phyloP scores from a whole-genome alignment of 768 basidiomycete genomes.

The Heimioporus sp. region DNA sequence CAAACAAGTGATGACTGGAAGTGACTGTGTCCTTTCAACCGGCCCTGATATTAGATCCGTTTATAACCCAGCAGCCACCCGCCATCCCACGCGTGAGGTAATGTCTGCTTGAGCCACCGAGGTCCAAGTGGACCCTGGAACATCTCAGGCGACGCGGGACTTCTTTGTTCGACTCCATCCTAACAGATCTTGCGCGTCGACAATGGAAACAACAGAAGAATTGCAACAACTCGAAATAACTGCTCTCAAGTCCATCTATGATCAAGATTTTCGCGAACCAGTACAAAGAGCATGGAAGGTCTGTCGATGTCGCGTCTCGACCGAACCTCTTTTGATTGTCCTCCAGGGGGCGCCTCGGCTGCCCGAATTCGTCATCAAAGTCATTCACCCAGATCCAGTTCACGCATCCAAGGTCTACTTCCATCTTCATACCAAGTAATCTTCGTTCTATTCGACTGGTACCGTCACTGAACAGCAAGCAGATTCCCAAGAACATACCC shows the following conservation, averaged over 20 bases:
- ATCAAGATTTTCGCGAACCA: conserved; percentile 69
- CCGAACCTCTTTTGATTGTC: conserved; percentile 4
- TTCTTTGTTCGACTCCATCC: conserved; percentile 24
- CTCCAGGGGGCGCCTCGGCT: conserved; percentile 62
- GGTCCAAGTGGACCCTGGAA: conserved; percentile 63
- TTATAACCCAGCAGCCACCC: conserved; percentile 4
- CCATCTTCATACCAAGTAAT: conserved; percentile 67
- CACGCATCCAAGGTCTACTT: conserved; percentile 60
- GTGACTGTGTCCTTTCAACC: conserved; percentile 13
- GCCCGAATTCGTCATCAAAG: conserved; percentile 74
- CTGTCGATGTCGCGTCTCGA: conserved; percentile 7
- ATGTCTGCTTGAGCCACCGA: conserved; percentile 78
- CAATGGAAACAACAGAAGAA: conserved; percentile 75
- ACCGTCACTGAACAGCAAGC: conserved; percentile 1
- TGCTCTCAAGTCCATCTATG: conserved; percentile 78
- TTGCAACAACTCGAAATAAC: conserved; percentile 69
- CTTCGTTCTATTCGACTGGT: conserved; percentile 12
- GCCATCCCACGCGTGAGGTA: conserved; percentile 19
- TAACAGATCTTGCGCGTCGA: conserved; percentile 4
- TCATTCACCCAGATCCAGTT: conserved; percentile 60
- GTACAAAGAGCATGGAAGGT: conserved; percentile 87
- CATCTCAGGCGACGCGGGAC: conserved; percentile 50
- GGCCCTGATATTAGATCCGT: conserved; percentile 1
- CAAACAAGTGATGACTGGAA: conserved; percentile 16
- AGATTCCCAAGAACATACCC: conserved; percentile 87